phyloP scores from a whole-genome alignment of 1,284 basidiomycete genomes.

The Ganoderma lucidum region DNA sequence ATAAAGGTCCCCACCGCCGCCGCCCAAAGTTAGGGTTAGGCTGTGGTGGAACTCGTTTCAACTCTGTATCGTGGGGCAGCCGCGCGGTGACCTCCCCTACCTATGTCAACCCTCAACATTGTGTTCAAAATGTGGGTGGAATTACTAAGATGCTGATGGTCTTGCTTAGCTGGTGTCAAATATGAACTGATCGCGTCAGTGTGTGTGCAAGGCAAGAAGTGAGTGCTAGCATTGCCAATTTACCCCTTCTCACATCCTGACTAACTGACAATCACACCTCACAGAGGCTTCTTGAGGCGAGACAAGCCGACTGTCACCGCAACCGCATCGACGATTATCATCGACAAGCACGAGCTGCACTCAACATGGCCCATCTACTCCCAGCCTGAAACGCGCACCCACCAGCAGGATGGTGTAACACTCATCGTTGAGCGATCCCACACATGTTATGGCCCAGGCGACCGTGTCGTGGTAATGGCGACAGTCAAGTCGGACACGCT shows the following conservation, averaged over 20 bases:
- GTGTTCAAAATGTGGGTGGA: not conserved
- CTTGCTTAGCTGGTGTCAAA: constrained; percentile 69
- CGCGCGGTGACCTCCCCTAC: not conserved
- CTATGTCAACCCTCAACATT: not conserved
- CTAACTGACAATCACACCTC: not conserved
- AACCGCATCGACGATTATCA: constrained; percentile 71
- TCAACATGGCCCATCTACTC: constrained; percentile 91
- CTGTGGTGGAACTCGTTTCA: not conserved
- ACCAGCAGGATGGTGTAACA: constrained; percentile 69
- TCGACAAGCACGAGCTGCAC: constrained; percentile 91
- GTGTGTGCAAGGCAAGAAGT: constrained; percentile 86
- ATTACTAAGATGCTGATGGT: not conserved
- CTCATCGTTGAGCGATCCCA: constrained; percentile 78
- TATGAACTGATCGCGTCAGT: constrained; percentile 89
- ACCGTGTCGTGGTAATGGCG: constrained; percentile 77
- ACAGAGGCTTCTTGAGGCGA: constrained; percentile 79
- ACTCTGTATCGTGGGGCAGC: not conserved
- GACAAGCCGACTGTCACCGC: constrained; percentile 67
- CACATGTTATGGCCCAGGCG: constrained; percentile 85
- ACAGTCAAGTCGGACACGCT: constrained; percentile 74
- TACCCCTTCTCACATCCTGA: not conserved
- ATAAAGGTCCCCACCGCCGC: not conserved
- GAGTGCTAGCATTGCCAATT: constrained; percentile 33
- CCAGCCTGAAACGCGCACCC: constrained; percentile 77
- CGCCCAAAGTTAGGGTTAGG: not conserved